Evolutionary conservation across 2,329 filamentous ascomycete species (phyloP).

Genomic region (Fonsecaea multimorphosa): DNA sequence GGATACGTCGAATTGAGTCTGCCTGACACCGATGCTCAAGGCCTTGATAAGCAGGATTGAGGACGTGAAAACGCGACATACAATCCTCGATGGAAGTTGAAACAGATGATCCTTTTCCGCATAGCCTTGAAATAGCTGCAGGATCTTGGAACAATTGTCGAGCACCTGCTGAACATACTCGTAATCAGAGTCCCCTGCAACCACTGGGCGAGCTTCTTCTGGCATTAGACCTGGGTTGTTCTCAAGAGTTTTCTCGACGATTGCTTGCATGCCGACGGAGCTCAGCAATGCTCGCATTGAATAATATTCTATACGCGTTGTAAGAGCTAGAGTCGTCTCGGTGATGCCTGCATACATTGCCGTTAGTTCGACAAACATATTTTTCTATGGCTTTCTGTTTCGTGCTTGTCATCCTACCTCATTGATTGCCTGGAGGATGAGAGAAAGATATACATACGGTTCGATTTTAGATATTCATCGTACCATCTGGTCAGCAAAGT

Average conservation of each 20-base stretch:
- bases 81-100: conserved; percentile 61
- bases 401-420: background rate
- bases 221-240: background rate
- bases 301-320: background rate
- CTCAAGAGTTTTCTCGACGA: background rate
- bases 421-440: background rate
- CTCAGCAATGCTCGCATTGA: conserved; percentile 1
- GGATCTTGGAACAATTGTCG: background rate
- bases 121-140: conserved; percentile 56
- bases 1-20: conserved; percentile 56
- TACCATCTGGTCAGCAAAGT: conserved; percentile 50
- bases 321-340: background rate
- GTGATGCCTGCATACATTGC: conserved; percentile 27
- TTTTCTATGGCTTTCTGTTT: conserved; percentile 37
- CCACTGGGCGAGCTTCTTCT: conserved; percentile 1
- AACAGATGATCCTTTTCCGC: conserved; percentile 56
- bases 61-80: conserved; percentile 60
- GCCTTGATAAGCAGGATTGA: conserved; percentile 63
- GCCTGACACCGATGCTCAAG: conserved; percentile 56
- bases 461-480: conserved; percentile 22
- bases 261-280: conserved; percentile 1
- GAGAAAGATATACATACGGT: background rate
- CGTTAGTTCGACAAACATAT: conserved; percentile 38
- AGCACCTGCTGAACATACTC: conserved; percentile 1
- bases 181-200: background rate